A percentile compares a stretch with the other conserved stretches of the same genome.
Conservation (phyloP, 2,329 filamentous ascomycete genomes). For the Pyricularia sp. region DNA sequence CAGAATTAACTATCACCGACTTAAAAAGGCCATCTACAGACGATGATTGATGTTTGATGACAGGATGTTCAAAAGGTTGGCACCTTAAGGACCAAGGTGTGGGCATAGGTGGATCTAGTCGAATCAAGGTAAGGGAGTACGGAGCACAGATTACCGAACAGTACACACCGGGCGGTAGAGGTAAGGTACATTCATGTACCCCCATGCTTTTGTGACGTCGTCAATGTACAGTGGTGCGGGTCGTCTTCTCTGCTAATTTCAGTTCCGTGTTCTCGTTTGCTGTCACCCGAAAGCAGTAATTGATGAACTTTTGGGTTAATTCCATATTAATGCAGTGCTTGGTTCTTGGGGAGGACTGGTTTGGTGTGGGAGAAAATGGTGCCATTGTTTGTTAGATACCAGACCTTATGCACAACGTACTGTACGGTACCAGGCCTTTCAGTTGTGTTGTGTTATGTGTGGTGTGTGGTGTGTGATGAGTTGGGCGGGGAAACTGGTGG, state of each 20-base stretch:
- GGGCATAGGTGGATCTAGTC: neutral
- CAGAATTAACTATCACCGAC: neutral
- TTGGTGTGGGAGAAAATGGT: neutral
- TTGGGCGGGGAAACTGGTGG: neutral
- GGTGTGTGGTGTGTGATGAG: neutral
- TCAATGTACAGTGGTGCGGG: neutral
- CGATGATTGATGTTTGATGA: neutral
- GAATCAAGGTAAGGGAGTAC: neutral
- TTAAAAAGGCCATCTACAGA: neutral
- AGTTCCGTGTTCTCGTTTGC: neutral
- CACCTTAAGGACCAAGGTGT: neutral
- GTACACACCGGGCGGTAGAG: neutral
- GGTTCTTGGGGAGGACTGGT: neutral
- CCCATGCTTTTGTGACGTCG: neutral
- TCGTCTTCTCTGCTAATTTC: neutral
- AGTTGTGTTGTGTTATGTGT: neutral
- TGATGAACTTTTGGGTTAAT: neutral
- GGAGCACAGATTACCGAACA: neutral
- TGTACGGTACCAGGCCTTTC: too few species aligned
- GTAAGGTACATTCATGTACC: neutral
- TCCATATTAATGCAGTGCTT: neutral
- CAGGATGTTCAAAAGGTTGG: neutral
- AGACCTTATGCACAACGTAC: too few species aligned
- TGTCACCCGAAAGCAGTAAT: neutral
- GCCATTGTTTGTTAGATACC: too few species aligned